Evolutionary conservation across 495 filamentous ascomycete genomes (phyloP), one percentile per base, ranked within the genome.

Genomic region (Endocarpon pusillum): DNA sequence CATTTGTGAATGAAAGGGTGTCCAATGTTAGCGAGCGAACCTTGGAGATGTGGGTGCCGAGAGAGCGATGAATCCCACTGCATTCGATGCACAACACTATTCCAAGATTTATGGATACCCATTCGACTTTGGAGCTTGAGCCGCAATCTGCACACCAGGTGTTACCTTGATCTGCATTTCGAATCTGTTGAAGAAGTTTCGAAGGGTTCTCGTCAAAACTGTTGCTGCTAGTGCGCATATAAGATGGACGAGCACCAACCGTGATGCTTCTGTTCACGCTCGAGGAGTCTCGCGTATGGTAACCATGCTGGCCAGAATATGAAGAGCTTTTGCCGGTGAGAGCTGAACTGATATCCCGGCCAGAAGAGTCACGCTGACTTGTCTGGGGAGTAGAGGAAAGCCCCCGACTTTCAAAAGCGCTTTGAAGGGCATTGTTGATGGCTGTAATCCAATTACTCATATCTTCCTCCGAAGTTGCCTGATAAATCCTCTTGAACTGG

Each of bases 81-180:
- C 89, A 99, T 53, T 99, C 89, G 41, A 99, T 99, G 57, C 89
- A 99, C 11, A 99, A 67, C 20, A 96, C 75, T 35, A 96, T 92
- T 19, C 80, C 91, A 3, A 99, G 68, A 44, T 99, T 99, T 52
- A 99, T 93, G 1, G 87, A 94, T 24, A 94, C 89, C 89, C 89
- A 99, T 52, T 99, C 91, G 12, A 91, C 82, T 53, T 92, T 94
- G 42, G 75, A 68, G 19, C 76, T 75, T 16, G 85, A 91, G 10
- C 81, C 83, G 49, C 89, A 99, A 48, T 99, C 89, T 16, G 87
- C 89, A 53, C 89, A 99, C 71, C 77, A 81, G 34, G 73, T 79
- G 52, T 99, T 99, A 14, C 82, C 84, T 42, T 93, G 77, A 41
- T 96, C 91, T 21, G 78, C 78, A 23, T 92, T 83, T 26, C 89